Evolutionary conservation across 441 rosid genomes (phyloP), one percentile per base, ranked within the genome.

Genomic region (Capsella rubella): DNA sequence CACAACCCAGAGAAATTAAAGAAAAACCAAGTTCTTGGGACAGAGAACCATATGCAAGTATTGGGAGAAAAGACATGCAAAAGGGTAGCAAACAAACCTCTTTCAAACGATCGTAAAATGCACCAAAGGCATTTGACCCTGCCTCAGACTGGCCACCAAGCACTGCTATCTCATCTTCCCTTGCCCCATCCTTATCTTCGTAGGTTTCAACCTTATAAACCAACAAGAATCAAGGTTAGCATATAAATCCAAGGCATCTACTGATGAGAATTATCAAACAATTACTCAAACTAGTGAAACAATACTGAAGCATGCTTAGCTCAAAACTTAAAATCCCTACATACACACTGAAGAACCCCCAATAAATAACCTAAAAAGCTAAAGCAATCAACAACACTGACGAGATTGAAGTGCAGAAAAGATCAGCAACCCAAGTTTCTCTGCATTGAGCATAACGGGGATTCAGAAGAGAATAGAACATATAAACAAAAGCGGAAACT

Each of bases 111-210:
- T 96, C 98, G 70, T 96, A 93, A 71, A 93, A 96, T 2, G 92
- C 93, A 73, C 93, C 89, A 42, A 84, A 93, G 39, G 89, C 95
- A 57, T 91, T 91, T 6, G 84, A 84, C 75, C 98, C 97, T 0
- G 86, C 75, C 0, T 90, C 93, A 12, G 92, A 86, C 75, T 86
- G 93, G 52, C 97, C 99, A 42, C 97, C 99, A 53, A 96, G 97
- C 59, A 93, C 97, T 1, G 92, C 93, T 72, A 92, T 92, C 84
- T 96, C 99, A 43, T 92, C 97, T 71, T 87, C 95, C 83, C 99
- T 87, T 0, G 98, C 95, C 69, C 73, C 80, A 71, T 96, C 99
- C 55, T 81, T 86, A 79, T 93, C 99, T 71, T 86, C 98, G 53
- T 96, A 92, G 55, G 90, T 80, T 78, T 96, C 97, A 79, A 90